phyloP scores from a whole-genome alignment of 768 basidiomycete genomes.

The Psilocybe tampanensis region DNA sequence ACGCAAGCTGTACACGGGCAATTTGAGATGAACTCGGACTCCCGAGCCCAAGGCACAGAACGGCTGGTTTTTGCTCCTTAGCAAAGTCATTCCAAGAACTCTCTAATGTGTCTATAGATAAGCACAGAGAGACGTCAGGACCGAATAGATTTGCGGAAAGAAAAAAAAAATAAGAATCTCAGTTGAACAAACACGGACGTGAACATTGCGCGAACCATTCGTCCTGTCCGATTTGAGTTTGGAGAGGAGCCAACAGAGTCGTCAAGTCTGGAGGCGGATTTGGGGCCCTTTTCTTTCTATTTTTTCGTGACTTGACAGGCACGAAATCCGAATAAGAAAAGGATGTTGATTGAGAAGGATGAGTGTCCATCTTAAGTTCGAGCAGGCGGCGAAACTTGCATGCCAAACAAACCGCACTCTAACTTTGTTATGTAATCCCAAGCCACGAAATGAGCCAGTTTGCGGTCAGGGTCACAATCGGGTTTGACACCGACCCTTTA shows the following conservation, averaged over 20 bases:
- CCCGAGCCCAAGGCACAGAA: constrained; percentile 76
- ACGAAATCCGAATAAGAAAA: constrained; percentile 55
- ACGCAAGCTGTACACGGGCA: constrained; percentile 69
- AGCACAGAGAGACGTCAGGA: not conserved
- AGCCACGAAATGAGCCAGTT: constrained; percentile 6
- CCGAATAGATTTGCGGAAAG: not conserved
- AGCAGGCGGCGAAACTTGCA: not conserved
- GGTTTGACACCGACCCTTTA: not conserved
- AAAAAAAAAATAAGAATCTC: constrained; percentile 3
- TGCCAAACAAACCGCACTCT: constrained; percentile 6
- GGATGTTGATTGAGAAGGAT: constrained; percentile 24
- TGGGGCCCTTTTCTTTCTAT: constrained; percentile 32
- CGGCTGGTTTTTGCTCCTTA: constrained; percentile 7
- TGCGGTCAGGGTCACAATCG: not conserved
- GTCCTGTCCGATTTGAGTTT: constrained; percentile 47
- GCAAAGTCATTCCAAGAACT: constrained; percentile 19
- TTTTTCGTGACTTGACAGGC: constrained; percentile 53
- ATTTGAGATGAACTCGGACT: constrained; percentile 65
- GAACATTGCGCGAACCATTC: constrained; percentile 59
- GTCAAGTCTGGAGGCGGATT: constrained; percentile 29
- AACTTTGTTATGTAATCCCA: not conserved
- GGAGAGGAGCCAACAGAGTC: constrained; percentile 42
- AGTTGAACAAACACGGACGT: constrained; percentile 42
- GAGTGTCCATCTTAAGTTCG: constrained; percentile 10
- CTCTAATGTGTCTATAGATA: constrained; percentile 19